These are phyloP conservation scores for Yamadazyma pseudoaaseri DNA, from an alignment of 1,139 yeast species.

Conservation along the genomic window DNA sequence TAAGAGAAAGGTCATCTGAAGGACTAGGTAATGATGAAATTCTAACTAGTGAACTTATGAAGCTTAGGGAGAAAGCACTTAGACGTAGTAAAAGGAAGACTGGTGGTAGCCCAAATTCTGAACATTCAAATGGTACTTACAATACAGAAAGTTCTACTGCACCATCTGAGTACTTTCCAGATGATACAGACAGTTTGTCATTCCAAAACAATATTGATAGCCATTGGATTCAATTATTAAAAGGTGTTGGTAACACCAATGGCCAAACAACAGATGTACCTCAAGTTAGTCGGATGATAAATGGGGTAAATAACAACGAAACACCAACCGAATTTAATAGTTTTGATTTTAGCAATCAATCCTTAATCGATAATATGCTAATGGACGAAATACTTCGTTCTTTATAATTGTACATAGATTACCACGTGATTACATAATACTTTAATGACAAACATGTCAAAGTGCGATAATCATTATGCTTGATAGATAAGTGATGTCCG, in stretches of 20 bases:
- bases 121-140: background rate
- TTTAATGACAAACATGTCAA: no score
- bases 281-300: background rate
- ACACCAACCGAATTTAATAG: background rate
- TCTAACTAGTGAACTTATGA: background rate
- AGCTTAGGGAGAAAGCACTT: background rate
- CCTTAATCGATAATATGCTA: background rate
- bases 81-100: background rate
- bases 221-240: constrained; percentile 8
- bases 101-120: background rate
- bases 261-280: background rate
- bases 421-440: no score
- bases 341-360: no score
- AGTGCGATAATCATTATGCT: background rate
- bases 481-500: no score
- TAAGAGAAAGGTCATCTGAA: constrained; percentile 4
- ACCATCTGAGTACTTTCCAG: background rate
- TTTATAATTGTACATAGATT: no score
- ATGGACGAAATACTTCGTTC: background rate
- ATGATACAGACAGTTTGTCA: no score
- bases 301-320: background rate
- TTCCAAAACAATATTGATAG: constrained; percentile 4
- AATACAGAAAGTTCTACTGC: background rate
- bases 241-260: background rate
- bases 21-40: background rate